Percentiles rank a stretch among this genome's conserved stretches.
Conservation (phyloP, 768 basidiomycete species). For the Leccinellum rugosiceps region DNA sequence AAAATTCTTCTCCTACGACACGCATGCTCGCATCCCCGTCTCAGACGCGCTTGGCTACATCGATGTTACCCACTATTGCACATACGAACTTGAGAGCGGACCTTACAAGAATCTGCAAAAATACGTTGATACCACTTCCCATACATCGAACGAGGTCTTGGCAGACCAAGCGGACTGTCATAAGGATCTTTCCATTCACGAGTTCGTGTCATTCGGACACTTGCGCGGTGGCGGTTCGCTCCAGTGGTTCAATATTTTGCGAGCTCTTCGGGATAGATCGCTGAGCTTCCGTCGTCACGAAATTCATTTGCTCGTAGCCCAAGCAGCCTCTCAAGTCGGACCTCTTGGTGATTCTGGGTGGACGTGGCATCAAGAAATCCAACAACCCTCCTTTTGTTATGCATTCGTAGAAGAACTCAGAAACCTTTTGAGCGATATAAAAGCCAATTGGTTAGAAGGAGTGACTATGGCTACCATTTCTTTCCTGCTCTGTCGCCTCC, state of each 20-base stretch:
- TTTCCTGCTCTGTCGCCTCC: background rate
- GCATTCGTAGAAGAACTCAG: background rate
- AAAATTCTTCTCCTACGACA: slow-evolving; percentile 29
- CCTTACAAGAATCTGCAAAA: slow-evolving; percentile 36
- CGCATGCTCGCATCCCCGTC: slow-evolving; percentile 4
- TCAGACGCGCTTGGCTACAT: slow-evolving; percentile 6
- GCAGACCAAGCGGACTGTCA: slow-evolving; percentile 43
- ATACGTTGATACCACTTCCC: slow-evolving; percentile 33
- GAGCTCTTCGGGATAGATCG: slow-evolving; percentile 37
- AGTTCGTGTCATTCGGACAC: slow-evolving; percentile 41
- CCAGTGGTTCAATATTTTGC: slow-evolving; percentile 50
- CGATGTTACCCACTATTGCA: slow-evolving; percentile 25
- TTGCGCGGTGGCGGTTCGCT: slow-evolving; percentile 42
- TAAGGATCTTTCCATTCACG: slow-evolving; percentile 38
- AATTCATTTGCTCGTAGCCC: slow-evolving; percentile 41
- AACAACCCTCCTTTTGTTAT: slow-evolving; percentile 5
- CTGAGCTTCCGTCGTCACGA: slow-evolving; percentile 38
- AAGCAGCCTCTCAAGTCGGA: slow-evolving; percentile 44
- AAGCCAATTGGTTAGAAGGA: slow-evolving; percentile 7
- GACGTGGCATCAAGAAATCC: slow-evolving; percentile 14
- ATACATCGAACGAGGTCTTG: slow-evolving; percentile 42
- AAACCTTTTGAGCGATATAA: slow-evolving; percentile 21
- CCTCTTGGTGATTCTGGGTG: slow-evolving; percentile 6
- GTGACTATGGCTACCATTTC: background rate
- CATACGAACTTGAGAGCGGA: slow-evolving; percentile 28